Conservation (phyloP, 139 green algal genomes). For the Micractinium sp. region DNA sequence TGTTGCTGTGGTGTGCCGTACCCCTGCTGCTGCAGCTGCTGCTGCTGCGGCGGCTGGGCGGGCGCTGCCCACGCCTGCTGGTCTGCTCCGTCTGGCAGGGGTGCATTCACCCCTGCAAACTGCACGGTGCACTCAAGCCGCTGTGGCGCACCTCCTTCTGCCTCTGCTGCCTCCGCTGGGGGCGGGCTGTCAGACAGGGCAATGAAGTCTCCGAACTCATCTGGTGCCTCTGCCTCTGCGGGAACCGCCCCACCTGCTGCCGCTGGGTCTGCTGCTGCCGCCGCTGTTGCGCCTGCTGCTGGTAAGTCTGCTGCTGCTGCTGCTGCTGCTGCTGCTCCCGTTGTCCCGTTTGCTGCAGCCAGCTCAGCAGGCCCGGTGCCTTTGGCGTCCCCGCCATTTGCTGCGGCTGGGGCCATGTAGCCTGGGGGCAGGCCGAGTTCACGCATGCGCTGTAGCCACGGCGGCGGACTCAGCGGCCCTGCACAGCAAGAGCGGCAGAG, state of each 20-base stretch:
- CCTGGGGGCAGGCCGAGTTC: conserved; percentile 49
- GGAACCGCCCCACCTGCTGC: neutral
- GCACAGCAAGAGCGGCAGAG: conserved; percentile 1
- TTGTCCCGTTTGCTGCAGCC: neutral
- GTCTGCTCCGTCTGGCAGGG: conserved; percentile 31
- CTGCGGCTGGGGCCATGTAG: conserved; percentile 23
- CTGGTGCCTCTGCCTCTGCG: neutral
- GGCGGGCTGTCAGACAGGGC: neutral
- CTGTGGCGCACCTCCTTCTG: neutral
- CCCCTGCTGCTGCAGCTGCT: neutral
- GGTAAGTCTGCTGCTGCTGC: neutral
- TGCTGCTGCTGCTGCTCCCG: neutral
- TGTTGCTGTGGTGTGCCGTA: neutral
- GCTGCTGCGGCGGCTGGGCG: neutral
- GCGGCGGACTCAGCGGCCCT: conserved; percentile 40
- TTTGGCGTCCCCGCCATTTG: neutral
- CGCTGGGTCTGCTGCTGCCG: neutral
- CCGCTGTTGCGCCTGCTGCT: neutral
- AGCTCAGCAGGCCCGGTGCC: neutral
- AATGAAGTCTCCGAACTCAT: conserved; percentile 6
- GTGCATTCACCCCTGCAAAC: conserved; percentile 50
- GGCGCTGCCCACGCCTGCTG: conserved; percentile 2
- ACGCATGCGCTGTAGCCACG: conserved; percentile 56
- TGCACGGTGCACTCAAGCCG: conserved; percentile 14
- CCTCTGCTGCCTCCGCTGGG: neutral